Conservation (phyloP, 2,329 filamentous ascomycete species). For the Alternaria sp. region DNA sequence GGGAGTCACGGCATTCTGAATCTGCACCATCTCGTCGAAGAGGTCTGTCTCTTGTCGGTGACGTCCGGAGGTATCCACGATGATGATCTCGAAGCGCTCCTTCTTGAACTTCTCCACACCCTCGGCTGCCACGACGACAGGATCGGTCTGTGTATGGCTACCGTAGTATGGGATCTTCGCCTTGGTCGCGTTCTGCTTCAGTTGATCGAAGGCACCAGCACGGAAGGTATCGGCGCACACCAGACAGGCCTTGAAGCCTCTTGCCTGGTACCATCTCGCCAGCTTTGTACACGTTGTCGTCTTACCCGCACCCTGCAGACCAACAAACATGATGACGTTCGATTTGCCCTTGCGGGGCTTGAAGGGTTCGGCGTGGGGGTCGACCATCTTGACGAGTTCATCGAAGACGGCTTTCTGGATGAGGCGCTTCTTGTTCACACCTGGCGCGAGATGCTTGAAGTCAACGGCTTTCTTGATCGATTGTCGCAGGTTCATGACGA, state of each 20-base stretch:
- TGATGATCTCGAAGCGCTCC: conserved; percentile 97
- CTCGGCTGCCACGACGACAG: conserved; percentile 89
- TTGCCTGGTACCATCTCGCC: conserved; percentile 90
- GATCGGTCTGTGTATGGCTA: conserved; percentile 94
- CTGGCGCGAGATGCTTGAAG: conserved; percentile 89
- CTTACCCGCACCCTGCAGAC: conserved; percentile 96
- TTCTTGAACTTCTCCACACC: conserved; percentile 99
- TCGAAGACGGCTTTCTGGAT: conserved; percentile 99
- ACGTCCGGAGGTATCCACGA: conserved; percentile 94
- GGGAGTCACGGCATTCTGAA: conserved; percentile 86
- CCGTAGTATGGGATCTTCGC: conserved; percentile 99
- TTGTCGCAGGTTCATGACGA: conserved; percentile 89
- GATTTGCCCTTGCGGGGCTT: conserved; percentile 95
- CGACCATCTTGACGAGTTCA: conserved; percentile 92
- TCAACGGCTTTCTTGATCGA: conserved; percentile 92
- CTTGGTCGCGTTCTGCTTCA: conserved; percentile 99
- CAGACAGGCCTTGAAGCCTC: conserved; percentile 90
- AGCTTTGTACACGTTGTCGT: conserved; percentile 98
- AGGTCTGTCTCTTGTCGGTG: conserved; percentile 94
- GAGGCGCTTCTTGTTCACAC: conserved; percentile 96
- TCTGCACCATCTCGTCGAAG: conserved; percentile 98
- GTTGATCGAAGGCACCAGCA: conserved; percentile 95
- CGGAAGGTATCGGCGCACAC: conserved; percentile 99
- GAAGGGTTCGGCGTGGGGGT: conserved; percentile 94
- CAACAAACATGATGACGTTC: conserved; percentile 99